Conservation (phyloP, 345 rosid genomes). For the Streptanthus diversifolius region DNA sequence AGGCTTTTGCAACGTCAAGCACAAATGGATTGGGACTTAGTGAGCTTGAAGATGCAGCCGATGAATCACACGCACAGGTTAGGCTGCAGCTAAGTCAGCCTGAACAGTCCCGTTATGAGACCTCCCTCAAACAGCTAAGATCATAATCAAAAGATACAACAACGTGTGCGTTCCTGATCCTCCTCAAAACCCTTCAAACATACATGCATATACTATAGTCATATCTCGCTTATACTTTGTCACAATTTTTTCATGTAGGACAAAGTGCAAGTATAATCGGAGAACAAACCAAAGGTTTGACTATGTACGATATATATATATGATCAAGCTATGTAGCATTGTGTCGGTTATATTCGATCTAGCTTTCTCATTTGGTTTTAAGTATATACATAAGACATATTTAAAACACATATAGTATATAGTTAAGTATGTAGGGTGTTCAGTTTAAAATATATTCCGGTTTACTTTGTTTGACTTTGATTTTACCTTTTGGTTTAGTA, state of each 20-base stretch:
- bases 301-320: neutral
- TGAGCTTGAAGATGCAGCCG: conserved; percentile 31
- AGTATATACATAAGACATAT: neutral
- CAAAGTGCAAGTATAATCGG: neutral
- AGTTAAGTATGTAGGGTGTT: neutral
- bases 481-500: no score
- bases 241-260: conserved; percentile 1
- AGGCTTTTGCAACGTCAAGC: conserved; percentile 44
- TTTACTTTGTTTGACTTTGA: neutral
- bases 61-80: conserved; percentile 35
- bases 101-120: conserved; percentile 22
- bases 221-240: neutral
- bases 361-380: conserved; percentile 1
- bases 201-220: neutral
- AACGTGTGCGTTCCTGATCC: conserved; percentile 13
- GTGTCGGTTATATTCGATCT: neutral
- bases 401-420: neutral
- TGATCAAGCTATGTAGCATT: neutral
- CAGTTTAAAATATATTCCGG: neutral
- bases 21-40: conserved; percentile 25
- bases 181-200: neutral
- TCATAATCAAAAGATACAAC: neutral
- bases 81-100: conserved; percentile 53
- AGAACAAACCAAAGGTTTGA: conserved; percentile 3
- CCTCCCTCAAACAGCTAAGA: conserved; percentile 19